Evolutionary conservation across 2,329 filamentous ascomycete species (phyloP), one percentile per base, ranked within the genome.

Genomic region (Lachnellula subtilissima): DNA sequence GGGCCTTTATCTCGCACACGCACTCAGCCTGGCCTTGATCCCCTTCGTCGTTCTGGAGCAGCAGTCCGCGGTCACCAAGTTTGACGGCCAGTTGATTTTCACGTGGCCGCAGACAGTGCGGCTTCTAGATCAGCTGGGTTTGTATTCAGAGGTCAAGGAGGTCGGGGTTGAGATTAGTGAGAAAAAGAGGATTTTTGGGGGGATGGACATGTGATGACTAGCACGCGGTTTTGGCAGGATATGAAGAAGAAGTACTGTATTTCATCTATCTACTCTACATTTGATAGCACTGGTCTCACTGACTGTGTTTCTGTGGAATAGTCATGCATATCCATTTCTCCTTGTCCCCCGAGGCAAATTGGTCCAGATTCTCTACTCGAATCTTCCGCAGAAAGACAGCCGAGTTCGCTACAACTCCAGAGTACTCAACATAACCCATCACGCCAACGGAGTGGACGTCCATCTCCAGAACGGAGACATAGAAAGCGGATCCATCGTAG

Each of bases 111-210:
- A 75, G n/a, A 74, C 74, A 0, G 54, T 68, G 6, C 70, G 73
- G 1, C 74, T 82, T 7, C 64, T 81, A 1, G 76, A 80, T 50
- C 79, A 82, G 62, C 64, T 82, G 1, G 78, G 75, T 0, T 62
- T 25, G 25, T 60, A 35, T 39, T 11, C 4, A 14, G 15, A 39
- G 36, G 36, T 12, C 36, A 12, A 39, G 15, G 9, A 39, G 36
- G 15, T 39, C 36, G 36, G 12, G 4, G 15, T 39, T 5, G 15
- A 39, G 12, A 12, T 14, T n/a, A 12, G 15, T 39, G 36, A 5
- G 15, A 39, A 39, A 5, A 12, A 39, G 25, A 25, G 25, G 25
- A 7, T 25, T 5, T 25, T 6, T 25, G 25, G 25, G 25, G 25
- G 25, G 25, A 25, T 25, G 25, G 25, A 7, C 25, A 25, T 25